A percentile compares a stretch with the other conserved stretches of the same genome.
Conservation (phyloP, 1,284 basidiomycete species). For the Heliocybe sulcata region DNA sequence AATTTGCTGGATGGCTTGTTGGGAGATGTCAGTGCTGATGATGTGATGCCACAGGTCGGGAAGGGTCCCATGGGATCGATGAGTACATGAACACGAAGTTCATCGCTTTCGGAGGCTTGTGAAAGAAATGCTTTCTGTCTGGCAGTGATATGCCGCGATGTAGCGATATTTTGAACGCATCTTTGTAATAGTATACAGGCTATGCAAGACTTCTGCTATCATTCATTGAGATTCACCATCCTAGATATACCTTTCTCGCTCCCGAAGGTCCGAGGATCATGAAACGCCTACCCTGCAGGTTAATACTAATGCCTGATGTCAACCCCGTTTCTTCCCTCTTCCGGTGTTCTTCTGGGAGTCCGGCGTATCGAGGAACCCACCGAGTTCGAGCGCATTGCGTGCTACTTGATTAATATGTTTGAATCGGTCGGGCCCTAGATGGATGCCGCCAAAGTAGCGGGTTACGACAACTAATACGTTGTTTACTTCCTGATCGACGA, state of each 20-base stretch:
- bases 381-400: slow-evolving; percentile 75
- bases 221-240: neutral
- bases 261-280: too few species aligned
- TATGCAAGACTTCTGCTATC: neutral
- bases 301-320: neutral
- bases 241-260: too few species aligned
- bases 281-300: too few species aligned
- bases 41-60: slow-evolving; percentile 39
- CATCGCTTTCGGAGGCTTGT: slow-evolving; percentile 69
- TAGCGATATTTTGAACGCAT: neutral
- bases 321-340: neutral
- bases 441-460: slow-evolving; percentile 75
- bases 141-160: slow-evolving; percentile 5
- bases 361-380: slow-evolving; percentile 36
- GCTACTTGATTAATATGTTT: slow-evolving; percentile 91
- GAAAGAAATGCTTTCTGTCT: slow-evolving; percentile 9
- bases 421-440: slow-evolving; percentile 84
- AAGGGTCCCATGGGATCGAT: slow-evolving; percentile 76
- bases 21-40: slow-evolving; percentile 5
- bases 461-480: slow-evolving; percentile 84
- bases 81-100: slow-evolving; percentile 82
- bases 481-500: slow-evolving; percentile 50
- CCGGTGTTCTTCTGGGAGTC: neutral
- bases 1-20: neutral
- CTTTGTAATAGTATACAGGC: neutral